Conservation (phyloP, 208 protist genomes). For the Plasmodiophora brassicae region DNA sequence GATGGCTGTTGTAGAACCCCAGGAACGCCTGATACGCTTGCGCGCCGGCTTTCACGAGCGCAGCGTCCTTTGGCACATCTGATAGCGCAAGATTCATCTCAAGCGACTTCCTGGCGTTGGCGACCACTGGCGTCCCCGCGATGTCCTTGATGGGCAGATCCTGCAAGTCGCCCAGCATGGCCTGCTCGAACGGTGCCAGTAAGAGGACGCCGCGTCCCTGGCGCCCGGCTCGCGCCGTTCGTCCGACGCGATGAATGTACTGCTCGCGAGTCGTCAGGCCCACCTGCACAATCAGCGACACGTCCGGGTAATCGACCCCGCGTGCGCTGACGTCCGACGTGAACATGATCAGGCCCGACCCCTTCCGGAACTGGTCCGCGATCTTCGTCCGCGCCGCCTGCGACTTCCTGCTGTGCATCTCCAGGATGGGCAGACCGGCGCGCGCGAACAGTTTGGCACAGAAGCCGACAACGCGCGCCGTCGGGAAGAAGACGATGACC, state of each 20-base stretch:
- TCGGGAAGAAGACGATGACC: background rate
- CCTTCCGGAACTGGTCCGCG: background rate
- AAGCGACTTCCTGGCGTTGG: no score
- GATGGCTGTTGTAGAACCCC: background rate
- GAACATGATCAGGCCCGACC: background rate
- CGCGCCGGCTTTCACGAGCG: no score
- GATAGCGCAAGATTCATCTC: no score
- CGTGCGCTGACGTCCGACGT: background rate
- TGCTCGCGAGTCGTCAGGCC: constrained; percentile 40
- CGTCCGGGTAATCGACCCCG: background rate
- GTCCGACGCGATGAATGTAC: constrained; percentile 63
- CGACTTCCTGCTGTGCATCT: constrained; percentile 58
- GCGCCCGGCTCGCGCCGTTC: constrained; percentile 53
- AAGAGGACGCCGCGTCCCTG: constrained; percentile 36
- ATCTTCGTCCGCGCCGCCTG: constrained; percentile 45
- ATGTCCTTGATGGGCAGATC: no score
- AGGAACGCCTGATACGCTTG: background rate
- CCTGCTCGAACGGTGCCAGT: no score
- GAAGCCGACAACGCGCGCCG: constrained; percentile 30
- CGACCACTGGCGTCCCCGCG: no score
- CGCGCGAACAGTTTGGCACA: constrained; percentile 37
- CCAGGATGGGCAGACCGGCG: constrained; percentile 36
- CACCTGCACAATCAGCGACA: constrained; percentile 46
- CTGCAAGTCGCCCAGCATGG: no score
- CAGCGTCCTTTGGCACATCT: no score